phyloP scores from a whole-genome alignment of 2,329 filamentous ascomycete species.

The Penicillium sp. region DNA sequence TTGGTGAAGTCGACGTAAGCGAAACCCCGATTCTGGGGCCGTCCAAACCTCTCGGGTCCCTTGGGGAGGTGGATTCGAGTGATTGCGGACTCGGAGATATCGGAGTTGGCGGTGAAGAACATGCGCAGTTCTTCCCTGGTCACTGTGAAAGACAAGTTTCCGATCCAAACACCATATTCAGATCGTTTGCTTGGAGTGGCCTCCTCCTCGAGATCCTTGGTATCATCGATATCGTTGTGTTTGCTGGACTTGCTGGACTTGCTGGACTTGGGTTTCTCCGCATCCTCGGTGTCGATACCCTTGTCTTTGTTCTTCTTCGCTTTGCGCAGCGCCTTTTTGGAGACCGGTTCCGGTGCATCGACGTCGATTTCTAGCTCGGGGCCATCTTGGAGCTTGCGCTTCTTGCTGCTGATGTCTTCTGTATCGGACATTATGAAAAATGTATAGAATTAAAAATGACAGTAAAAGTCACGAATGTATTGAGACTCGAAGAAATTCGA shows the following conservation, averaged over 20 bases:
- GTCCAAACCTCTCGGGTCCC: conserved; percentile 53
- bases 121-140: conserved; percentile 72
- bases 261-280: conserved; percentile 29
- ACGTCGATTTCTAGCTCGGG: conserved; percentile 85
- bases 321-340: conserved; percentile 86
- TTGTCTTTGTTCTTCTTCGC: conserved; percentile 68
- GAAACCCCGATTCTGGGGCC: conserved; percentile 82
- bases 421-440: conserved; percentile 30
- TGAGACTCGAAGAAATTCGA: conserved; percentile 1
- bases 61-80: conserved; percentile 81
- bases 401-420: conserved; percentile 49
- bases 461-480: not conserved
- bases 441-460: not conserved
- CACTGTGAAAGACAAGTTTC: conserved; percentile 84
- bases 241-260: conserved; percentile 33
- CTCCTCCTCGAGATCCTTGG: conserved; percentile 30
- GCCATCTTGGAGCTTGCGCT: conserved; percentile 66
- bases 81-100: conserved; percentile 69
- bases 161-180: conserved; percentile 89
- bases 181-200: conserved; percentile 58
- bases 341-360: conserved; percentile 84
- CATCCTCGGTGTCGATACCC: conserved; percentile 13
- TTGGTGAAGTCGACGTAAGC: conserved; percentile 91
- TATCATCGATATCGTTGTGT: conserved; percentile 27
- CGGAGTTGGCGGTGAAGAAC: conserved; percentile 75